These are phyloP conservation scores for Carpinus fangiana DNA, from an alignment of 306 rosid species.

Conservation along the genomic window DNA sequence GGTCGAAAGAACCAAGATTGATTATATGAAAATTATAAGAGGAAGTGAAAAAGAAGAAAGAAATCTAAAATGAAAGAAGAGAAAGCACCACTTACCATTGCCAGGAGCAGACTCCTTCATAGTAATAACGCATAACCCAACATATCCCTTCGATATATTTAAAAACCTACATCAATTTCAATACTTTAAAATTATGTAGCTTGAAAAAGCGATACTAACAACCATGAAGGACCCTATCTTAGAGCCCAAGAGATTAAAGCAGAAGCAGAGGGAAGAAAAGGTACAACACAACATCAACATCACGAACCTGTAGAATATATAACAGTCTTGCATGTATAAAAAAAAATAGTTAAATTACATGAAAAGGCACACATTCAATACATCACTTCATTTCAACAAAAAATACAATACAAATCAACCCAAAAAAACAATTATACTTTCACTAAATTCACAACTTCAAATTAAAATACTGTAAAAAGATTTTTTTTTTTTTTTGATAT, in stretches of 20 bases:
- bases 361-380: background rate
- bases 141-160: constrained; percentile 34
- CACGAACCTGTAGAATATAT: background rate
- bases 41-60: background rate
- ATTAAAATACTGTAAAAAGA: background rate
- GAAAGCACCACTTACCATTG: constrained; percentile 27
- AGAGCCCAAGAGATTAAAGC: background rate
- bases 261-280: background rate
- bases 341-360: background rate
- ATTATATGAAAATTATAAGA: background rate
- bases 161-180: constrained; percentile 23
- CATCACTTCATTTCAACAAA: background rate
- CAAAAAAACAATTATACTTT: background rate
- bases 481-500: too few species aligned
- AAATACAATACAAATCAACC: background rate
- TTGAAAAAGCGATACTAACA: background rate
- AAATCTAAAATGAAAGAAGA: background rate
- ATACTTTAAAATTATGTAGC: background rate
- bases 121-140: constrained; percentile 40
- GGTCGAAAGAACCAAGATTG: too few species aligned
- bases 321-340: background rate
- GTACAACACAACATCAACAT: background rate
- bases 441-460: background rate
- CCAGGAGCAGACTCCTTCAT: constrained; percentile 35
- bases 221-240: background rate